A percentile compares a stretch with the other conserved stretches of the same genome.
Evolutionary conservation across 2,329 filamentous ascomycete genomes (phyloP).

Genomic region (Ceratocystis variospora): DNA sequence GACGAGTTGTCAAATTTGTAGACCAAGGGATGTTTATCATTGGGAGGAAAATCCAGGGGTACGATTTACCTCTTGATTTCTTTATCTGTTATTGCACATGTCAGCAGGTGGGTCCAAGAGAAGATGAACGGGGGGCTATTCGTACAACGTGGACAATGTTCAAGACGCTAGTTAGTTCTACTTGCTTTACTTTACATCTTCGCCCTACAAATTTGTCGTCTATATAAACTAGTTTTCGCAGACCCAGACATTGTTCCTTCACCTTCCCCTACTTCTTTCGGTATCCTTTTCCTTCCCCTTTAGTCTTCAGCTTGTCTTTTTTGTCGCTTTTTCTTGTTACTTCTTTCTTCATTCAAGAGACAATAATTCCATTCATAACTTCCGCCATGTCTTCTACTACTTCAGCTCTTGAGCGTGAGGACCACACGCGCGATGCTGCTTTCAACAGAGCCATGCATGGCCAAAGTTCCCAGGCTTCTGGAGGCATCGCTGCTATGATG

Average conservation of each 20-base stretch:
- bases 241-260: not conserved
- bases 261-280: not conserved
- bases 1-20: not conserved
- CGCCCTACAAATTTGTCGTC: not conserved
- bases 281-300: not conserved
- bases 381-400: slow-evolving; percentile 16
- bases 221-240: not conserved
- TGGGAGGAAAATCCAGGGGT: slow-evolving; percentile 8
- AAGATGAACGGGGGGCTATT: not conserved
- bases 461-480: slow-evolving; percentile 50
- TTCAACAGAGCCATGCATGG: slow-evolving; percentile 86
- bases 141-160: slow-evolving; percentile 2
- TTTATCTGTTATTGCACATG: not conserved
- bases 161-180: not conserved
- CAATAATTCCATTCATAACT: slow-evolving; percentile 8
- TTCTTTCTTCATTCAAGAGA: slow-evolving; percentile 16
- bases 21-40: not conserved
- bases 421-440: slow-evolving; percentile 71
- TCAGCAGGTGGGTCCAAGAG: not conserved
- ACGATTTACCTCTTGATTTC: not conserved
- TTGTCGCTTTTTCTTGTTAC: slow-evolving; percentile 15
- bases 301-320: slow-evolving; percentile 16
- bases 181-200: not conserved
- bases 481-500: slow-evolving; percentile 67
- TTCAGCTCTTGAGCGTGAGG: slow-evolving; percentile 54